Conservation (phyloP, 2,329 filamentous ascomycete species). For the Fusarium secorum region DNA sequence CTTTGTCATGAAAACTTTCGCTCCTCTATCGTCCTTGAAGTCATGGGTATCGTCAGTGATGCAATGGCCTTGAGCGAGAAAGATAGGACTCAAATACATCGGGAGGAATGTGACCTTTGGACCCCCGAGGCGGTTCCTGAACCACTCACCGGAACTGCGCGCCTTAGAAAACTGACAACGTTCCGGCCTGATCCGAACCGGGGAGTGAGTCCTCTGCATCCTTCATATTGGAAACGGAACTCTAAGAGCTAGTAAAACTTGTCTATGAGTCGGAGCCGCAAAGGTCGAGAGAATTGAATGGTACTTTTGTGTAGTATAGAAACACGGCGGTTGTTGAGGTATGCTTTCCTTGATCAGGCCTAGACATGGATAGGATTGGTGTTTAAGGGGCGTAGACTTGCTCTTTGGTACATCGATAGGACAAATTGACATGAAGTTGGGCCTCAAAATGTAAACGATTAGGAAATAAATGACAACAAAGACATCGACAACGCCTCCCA, state of each 20-base stretch:
- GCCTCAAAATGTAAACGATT: neutral
- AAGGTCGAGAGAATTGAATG: neutral
- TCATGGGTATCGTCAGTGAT: neutral
- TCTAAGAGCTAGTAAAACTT: neutral
- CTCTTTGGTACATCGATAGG: neutral
- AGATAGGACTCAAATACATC: constrained; percentile 1
- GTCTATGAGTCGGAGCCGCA: neutral
- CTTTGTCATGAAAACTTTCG: constrained; percentile 1
- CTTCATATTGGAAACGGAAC: neutral
- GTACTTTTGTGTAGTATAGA: too few species aligned
- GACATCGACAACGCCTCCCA: neutral
- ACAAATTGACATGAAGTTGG: neutral
- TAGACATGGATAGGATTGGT: neutral
- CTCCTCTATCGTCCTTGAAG: neutral
- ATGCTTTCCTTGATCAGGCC: neutral
- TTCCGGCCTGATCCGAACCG: neutral
- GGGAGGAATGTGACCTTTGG: constrained; percentile 12
- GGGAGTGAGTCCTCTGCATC: neutral
- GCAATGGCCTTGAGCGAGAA: neutral
- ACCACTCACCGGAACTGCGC: neutral
- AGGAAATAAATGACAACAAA: neutral
- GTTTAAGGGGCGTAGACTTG: neutral
- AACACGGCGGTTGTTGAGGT: neutral
- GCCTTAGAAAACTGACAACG: neutral
- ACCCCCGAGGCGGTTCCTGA: neutral